A percentile compares a stretch with the other conserved stretches of the same genome.
Conservation (phyloP, 1,284 basidiomycete species). For the Rhizopogon hawkerae region DNA sequence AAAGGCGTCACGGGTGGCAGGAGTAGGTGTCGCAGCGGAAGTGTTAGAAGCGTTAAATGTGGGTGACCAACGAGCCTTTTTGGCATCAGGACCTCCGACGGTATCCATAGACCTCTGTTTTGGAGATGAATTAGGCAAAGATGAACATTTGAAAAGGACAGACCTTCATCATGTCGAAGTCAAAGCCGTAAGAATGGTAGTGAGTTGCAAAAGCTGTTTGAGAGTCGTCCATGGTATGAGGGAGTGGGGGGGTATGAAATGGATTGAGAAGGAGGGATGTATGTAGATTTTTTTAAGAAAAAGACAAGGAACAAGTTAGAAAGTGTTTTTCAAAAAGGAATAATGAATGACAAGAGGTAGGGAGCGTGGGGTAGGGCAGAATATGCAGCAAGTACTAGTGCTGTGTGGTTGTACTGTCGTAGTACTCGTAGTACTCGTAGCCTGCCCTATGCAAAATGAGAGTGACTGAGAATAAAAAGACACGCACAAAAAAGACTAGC, state of each 20-base stretch:
- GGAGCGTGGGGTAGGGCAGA: conserved; percentile 35
- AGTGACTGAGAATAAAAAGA: conserved; percentile 34
- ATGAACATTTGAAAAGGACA: conserved; percentile 12
- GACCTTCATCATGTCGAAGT: conserved; percentile 85
- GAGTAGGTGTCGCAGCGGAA: conserved; percentile 29
- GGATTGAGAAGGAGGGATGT: conserved; percentile 13
- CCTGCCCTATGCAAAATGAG: conserved; percentile 1
- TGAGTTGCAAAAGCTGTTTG: conserved; percentile 60
- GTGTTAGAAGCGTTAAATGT: conserved; percentile 34
- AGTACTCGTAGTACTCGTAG: conserved; percentile 3
- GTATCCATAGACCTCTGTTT: conserved; percentile 72
- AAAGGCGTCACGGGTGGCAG: conserved; percentile 55
- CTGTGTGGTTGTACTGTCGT: neutral
- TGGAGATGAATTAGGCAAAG: neutral
- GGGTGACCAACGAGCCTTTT: conserved; percentile 81
- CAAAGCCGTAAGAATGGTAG: conserved; percentile 61
- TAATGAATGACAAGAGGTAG: conserved; percentile 77
- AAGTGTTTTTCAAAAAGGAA: conserved; percentile 44
- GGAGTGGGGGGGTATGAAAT: conserved; percentile 21
- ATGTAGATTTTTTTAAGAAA: conserved; percentile 8
- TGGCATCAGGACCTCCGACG: conserved; percentile 70
- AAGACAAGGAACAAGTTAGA: conserved; percentile 19
- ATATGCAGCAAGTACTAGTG: neutral
- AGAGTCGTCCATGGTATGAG: conserved; percentile 57
- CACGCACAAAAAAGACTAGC: conserved; percentile 44